phyloP scores from a whole-genome alignment of 148 eudicot genomes.

The Camellia japonica region DNA sequence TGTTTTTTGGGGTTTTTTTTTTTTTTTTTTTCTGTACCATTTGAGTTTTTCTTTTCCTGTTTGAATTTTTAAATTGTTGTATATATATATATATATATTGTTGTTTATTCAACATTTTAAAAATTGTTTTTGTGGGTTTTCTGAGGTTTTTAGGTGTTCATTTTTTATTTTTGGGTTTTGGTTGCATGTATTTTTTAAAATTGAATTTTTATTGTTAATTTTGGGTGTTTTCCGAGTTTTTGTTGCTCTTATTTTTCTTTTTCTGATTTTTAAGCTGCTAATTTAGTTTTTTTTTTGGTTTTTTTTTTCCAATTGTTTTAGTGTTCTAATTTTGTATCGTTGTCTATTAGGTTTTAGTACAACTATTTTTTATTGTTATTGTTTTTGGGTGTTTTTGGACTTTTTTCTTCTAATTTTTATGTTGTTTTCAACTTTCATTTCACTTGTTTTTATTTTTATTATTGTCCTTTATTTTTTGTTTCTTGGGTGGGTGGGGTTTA shows the following conservation, averaged over 20 bases:
- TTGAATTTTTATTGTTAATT: background rate
- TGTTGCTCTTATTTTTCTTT: background rate
- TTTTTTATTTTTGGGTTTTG: background rate
- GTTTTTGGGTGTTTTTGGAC: too few species aligned
- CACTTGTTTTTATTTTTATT: too few species aligned
- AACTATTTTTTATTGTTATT: too few species aligned
- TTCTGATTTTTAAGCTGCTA: background rate
- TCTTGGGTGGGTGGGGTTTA: background rate
- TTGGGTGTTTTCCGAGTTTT: background rate
- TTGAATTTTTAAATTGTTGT: too few species aligned
- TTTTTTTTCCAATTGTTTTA: too few species aligned
- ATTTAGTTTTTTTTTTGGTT: too few species aligned
- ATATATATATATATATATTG: too few species aligned
- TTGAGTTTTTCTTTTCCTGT: too few species aligned
- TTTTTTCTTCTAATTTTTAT: too few species aligned
- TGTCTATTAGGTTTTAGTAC: background rate
- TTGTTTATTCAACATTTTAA: background rate
- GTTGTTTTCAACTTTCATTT: too few species aligned
- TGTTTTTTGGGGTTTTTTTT: too few species aligned
- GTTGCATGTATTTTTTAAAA: background rate
- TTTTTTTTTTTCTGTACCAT: too few species aligned
- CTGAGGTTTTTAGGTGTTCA: background rate
- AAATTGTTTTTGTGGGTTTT: background rate
- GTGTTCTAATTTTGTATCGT: background rate
- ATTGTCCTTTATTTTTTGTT: background rate